A percentile compares a stretch with the other conserved stretches of the same genome.
Conservation (phyloP, 768 basidiomycete species). For the Boletellus ananiceps region DNA sequence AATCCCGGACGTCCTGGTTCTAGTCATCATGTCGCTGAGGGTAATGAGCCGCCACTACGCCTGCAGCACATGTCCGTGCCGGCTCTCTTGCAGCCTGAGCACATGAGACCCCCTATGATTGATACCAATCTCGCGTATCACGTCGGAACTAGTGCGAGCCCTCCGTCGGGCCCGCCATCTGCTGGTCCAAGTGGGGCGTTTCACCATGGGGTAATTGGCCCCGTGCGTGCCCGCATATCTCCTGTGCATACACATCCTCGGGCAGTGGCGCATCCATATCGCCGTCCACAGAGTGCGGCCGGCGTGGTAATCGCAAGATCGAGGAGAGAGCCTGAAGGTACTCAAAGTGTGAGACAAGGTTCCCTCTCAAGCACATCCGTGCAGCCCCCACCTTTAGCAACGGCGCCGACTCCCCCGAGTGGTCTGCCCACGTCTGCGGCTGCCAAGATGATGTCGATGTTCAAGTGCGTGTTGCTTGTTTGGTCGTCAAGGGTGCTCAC, state of each 20-base stretch:
- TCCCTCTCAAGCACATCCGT: slow-evolving; percentile 8
- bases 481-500: slow-evolving; percentile 8
- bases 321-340: slow-evolving; percentile 28
- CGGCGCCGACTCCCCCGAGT: not conserved
- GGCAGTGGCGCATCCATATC: slow-evolving; percentile 25
- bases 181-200: slow-evolving; percentile 19
- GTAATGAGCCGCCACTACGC: slow-evolving; percentile 23
- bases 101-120: slow-evolving; percentile 34
- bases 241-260: slow-evolving; percentile 23
- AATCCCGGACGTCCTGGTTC: slow-evolving; percentile 18
- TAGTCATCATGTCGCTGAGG: slow-evolving; percentile 15
- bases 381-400: slow-evolving; percentile 9
- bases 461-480: slow-evolving; percentile 20
- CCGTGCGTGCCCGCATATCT: slow-evolving; percentile 24
- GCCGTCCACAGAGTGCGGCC: slow-evolving; percentile 27
- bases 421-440: not conserved
- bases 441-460: slow-evolving; percentile 9
- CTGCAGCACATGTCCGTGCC: slow-evolving; percentile 24
- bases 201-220: slow-evolving; percentile 17
- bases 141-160: slow-evolving; percentile 26
- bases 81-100: slow-evolving; percentile 19
- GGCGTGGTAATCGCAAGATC: slow-evolving; percentile 20
- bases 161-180: slow-evolving; percentile 30
- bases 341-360: slow-evolving; percentile 27
- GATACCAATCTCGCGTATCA: slow-evolving; percentile 29